Evolutionary conservation across 2,329 filamentous ascomycete species (phyloP).

Genomic region (Pseudopithomyces chartarum): DNA sequence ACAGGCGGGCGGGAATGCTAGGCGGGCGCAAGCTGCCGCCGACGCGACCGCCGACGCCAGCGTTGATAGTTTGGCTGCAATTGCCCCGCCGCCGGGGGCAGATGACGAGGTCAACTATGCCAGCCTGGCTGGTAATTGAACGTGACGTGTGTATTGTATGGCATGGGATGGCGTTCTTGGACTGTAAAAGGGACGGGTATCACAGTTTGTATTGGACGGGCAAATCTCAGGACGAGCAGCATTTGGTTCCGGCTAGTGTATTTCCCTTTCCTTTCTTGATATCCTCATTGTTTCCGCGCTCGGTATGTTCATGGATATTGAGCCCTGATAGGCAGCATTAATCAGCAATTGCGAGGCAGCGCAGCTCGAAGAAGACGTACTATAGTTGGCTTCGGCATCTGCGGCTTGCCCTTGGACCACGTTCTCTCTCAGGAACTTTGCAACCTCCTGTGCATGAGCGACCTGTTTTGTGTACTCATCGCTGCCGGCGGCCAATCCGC

Average conservation of each 20-base stretch:
- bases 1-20: slow-evolving; percentile 31
- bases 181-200: slow-evolving; percentile 31
- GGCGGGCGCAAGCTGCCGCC: slow-evolving; percentile 45
- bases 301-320: slow-evolving; percentile 87
- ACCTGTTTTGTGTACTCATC: slow-evolving; percentile 68
- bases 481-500: slow-evolving; percentile 61
- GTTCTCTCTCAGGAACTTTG: slow-evolving; percentile 78
- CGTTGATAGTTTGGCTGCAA: slow-evolving; percentile 52
- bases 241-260: slow-evolving; percentile 44
- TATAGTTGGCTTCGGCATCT: slow-evolving; percentile 60
- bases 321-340: slow-evolving; percentile 63
- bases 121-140: slow-evolving; percentile 79
- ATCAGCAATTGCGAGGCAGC: slow-evolving; percentile 14
- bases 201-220: slow-evolving; percentile 30
- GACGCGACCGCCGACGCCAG: slow-evolving; percentile 49
- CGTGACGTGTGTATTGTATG: slow-evolving; percentile 5
- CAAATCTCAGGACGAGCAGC: slow-evolving; percentile 44
- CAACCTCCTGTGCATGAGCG: slow-evolving; percentile 80
- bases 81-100: slow-evolving; percentile 79
- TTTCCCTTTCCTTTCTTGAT: slow-evolving; percentile 67
- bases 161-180: slow-evolving; percentile 30
- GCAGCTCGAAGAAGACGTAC: slow-evolving; percentile 53
- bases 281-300: slow-evolving; percentile 90
- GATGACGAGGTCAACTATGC: slow-evolving; percentile 83
- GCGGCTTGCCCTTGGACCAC: slow-evolving; percentile 78